phyloP scores from a whole-genome alignment of 2,329 filamentous ascomycete species.

The Cladosporium velox region DNA sequence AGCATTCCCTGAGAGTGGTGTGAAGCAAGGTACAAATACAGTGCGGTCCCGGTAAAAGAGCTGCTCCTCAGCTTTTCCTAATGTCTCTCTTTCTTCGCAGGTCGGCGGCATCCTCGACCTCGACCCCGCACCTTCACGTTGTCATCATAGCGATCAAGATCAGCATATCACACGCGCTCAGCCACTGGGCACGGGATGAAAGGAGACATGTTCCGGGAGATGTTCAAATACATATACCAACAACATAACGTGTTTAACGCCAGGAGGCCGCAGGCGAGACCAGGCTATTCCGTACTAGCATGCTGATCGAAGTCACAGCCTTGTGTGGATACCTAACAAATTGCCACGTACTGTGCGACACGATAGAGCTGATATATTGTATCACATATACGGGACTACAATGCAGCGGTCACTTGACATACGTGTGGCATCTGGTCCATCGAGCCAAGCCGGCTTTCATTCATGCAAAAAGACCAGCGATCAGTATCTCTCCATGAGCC shows the following conservation, averaged over 20 bases:
- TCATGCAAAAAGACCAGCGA: not conserved
- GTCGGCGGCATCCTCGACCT: slow-evolving; percentile 6
- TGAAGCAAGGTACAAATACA: not conserved
- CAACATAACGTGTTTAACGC: not conserved
- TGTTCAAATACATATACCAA: not conserved
- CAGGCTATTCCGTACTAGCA: not conserved
- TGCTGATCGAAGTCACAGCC: not conserved
- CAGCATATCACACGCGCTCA: not conserved
- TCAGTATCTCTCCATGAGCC: slow-evolving; percentile 68
- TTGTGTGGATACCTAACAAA: not conserved
- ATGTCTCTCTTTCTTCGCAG: slow-evolving; percentile 4
- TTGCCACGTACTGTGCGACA: not conserved
- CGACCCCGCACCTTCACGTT: not conserved
- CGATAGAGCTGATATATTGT: not conserved
- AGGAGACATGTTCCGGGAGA: not conserved
- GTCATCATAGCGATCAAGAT: not conserved
- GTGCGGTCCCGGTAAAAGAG: not conserved
- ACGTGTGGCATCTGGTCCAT: not conserved
- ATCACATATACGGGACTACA: not conserved
- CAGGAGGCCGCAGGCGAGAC: not conserved
- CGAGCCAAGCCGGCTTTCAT: not conserved
- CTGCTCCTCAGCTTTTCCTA: not conserved
- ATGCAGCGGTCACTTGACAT: not conserved
- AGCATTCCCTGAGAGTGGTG: not conserved
- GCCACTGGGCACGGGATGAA: not conserved